These are phyloP conservation scores for Erodium maritimum DNA, from an alignment of 345 rosid genomes.

Conservation along the genomic window DNA sequence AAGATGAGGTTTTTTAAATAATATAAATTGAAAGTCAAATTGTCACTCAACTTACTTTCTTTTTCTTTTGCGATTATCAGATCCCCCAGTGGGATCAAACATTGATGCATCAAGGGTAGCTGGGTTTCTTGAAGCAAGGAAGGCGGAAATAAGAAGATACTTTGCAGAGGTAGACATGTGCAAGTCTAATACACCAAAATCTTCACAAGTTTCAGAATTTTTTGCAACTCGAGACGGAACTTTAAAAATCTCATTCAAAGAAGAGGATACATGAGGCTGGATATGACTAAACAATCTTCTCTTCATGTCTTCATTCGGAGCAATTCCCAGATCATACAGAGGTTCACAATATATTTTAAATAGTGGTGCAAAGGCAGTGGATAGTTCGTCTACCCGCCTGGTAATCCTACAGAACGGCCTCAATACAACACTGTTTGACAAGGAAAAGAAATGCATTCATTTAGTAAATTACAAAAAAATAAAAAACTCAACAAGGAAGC, in stretches of 20 bases:
- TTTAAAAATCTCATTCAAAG: slow-evolving; percentile 59
- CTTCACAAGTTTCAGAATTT: slow-evolving; percentile 22
- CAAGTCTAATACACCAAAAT: slow-evolving; percentile 41
- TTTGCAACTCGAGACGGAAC: slow-evolving; percentile 29
- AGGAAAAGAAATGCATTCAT: background rate
- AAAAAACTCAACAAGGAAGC: background rate
- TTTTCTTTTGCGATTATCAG: slow-evolving; percentile 56
- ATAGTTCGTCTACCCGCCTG: slow-evolving; percentile 54
- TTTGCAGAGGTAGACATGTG: slow-evolving; percentile 79
- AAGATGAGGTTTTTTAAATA: slow-evolving; percentile 78
- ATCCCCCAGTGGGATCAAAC: slow-evolving; percentile 78
- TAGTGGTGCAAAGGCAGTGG: slow-evolving; percentile 41
- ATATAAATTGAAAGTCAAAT: background rate
- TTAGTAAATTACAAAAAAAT: slow-evolving; percentile 18
- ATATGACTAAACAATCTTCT: slow-evolving; percentile 62
- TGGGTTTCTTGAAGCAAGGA: slow-evolving; percentile 91
- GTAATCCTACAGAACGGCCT: slow-evolving; percentile 67
- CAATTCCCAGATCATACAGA: slow-evolving; percentile 36
- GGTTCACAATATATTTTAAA: slow-evolving; percentile 65
- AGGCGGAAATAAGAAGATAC: slow-evolving; percentile 84
- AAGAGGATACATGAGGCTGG: slow-evolving; percentile 42
- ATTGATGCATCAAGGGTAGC: slow-evolving; percentile 85
- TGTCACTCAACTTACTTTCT: slow-evolving; percentile 51
- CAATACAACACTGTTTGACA: slow-evolving; percentile 56
- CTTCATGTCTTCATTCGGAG: slow-evolving; percentile 62